phyloP scores from a whole-genome alignment of 208 protist species.

The Trichomonas tenax region DNA sequence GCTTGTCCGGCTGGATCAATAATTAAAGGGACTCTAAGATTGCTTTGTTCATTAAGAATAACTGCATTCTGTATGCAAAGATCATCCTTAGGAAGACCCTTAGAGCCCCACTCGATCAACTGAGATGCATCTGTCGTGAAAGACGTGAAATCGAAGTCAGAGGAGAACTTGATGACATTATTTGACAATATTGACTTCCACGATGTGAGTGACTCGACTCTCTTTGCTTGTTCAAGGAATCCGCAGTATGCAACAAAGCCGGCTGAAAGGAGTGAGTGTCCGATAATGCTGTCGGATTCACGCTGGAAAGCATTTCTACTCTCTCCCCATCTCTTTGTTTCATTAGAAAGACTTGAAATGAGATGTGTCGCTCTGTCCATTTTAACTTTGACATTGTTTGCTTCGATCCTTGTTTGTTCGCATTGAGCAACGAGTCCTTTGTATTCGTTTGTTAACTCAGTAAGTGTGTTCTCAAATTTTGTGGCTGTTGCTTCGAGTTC shows the following conservation, averaged over 20 bases:
- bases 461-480: conserved; percentile 55
- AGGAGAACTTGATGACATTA: conserved; percentile 53
- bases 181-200: conserved; percentile 59
- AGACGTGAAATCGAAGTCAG: conserved; percentile 62
- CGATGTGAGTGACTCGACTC: conserved; percentile 49
- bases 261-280: conserved; percentile 76
- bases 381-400: conserved; percentile 59
- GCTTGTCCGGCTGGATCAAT: conserved; percentile 93
- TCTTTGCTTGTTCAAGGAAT: conserved; percentile 67
- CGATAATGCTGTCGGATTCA: conserved; percentile 68
- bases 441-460: conserved; percentile 69
- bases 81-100: conserved; percentile 77
- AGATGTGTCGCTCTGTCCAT: conserved; percentile 71
- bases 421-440: conserved; percentile 69
- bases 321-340: conserved; percentile 73
- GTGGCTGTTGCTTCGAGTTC: conserved; percentile 42
- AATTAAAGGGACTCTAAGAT: conserved; percentile 76
- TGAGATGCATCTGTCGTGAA: conserved; percentile 71
- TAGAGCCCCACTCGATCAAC: conserved; percentile 70
- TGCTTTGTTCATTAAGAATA: conserved; percentile 70
- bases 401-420: conserved; percentile 65
- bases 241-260: conserved; percentile 90
- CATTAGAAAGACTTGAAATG: conserved; percentile 65
- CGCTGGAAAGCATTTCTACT: conserved; percentile 61
- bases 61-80: conserved; percentile 91